Percentiles rank a stretch among this genome's conserved stretches.
Evolutionary conservation across 768 basidiomycete genomes (phyloP).

Genomic region (Suillus subaureus): DNA sequence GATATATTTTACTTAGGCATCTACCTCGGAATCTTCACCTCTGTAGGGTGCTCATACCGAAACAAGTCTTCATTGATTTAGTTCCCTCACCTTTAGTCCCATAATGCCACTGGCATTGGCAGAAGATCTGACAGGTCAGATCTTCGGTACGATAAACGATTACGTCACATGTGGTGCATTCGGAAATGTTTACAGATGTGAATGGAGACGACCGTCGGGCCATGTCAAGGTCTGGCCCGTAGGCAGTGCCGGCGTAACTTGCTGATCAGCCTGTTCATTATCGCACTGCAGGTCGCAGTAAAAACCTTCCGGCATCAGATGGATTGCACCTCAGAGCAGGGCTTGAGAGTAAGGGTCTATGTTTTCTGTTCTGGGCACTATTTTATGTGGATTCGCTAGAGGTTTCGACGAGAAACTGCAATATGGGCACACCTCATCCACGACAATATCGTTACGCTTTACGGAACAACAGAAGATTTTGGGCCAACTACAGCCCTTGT

Average conservation of each 20-base stretch:
- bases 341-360: background rate
- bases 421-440: slow-evolving; percentile 23
- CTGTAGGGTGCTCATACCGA: background rate
- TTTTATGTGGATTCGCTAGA: slow-evolving; percentile 4
- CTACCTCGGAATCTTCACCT: background rate
- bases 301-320: background rate
- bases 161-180: background rate
- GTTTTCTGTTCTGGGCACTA: background rate
- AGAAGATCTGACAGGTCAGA: slow-evolving; percentile 3
- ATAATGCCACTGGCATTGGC: background rate
- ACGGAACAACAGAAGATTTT: slow-evolving; percentile 17
- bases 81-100: background rate
- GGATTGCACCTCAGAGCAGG: background rate
- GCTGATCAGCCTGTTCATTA: background rate
- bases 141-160: background rate
- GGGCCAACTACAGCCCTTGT: background rate
- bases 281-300: slow-evolving; percentile 1
- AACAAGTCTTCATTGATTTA: background rate
- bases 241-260: too few relatives aligned
- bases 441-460: slow-evolving; percentile 22
- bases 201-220: background rate
- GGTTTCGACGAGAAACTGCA: slow-evolving; percentile 19
- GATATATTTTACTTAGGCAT: background rate
- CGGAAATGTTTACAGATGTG: slow-evolving; percentile 1
- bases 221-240: background rate